Evolutionary conservation across 208 protist species (phyloP), one percentile per base, ranked within the genome.

Genomic region (Lotmaria passim): DNA sequence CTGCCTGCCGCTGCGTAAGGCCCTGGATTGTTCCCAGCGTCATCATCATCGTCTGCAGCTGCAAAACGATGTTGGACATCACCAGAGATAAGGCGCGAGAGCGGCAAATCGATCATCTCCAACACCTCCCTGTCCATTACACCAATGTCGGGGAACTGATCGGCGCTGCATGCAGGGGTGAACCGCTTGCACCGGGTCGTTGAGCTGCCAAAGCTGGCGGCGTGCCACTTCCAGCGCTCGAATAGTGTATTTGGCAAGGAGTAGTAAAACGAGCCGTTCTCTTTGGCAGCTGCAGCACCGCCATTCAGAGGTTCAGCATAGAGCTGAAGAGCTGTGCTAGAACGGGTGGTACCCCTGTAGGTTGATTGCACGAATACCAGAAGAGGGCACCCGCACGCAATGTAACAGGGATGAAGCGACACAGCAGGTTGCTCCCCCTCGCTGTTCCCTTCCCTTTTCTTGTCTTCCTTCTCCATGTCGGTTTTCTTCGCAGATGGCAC

Each of bases 371-470:
- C 46, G 1, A 34, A 46, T 19, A 56, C 60, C 33, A 46, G 11
- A 7, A 56, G 24, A 15, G 63, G 64, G 36, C 71, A 77, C 10
- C 71, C 63, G n/a, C 47, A 46, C 6, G 50, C 51, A 21, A 77
- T 50, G 41, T 59, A 67, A 39, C 71, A 77, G 2, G 71, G 71
- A 44, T 66, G 60, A 3, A 77, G 57, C 39, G 47, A 62, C 36
- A 3, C 34, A n/a, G 36, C 17, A 2, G 7, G 21, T 23, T 36
- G n/a, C 23, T 48, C 12, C 41, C 7, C 11, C 21, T n/a, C 26
- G 15, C 28, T 67, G 21, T 10, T 48, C 17, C 41, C 6, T 15
- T 15, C 15, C n/a, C 12, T 46, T 28, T 7, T 7, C 48, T 24
- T n/a, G n/a, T n/a, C n/a, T n/a, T n/a, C n/a, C n/a, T n/a, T n/a